These are phyloP conservation scores for Silene uniflora DNA, from an alignment of 148 eudicot species.

Conservation along the genomic window DNA sequence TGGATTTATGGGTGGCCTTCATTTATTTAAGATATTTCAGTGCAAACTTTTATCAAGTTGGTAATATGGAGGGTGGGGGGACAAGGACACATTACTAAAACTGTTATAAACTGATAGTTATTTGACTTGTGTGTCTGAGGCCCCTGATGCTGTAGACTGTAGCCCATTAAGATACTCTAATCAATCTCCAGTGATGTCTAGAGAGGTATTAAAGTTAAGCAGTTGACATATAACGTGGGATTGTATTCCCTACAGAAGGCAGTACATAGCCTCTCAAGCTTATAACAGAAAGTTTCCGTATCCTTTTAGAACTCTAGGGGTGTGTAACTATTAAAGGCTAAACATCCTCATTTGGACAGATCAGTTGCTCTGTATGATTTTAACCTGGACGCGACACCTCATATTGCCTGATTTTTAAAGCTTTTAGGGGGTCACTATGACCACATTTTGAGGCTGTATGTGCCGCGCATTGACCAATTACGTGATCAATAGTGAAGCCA, in stretches of 20 bases:
- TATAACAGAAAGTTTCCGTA: not conserved
- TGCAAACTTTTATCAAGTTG: too few relatives aligned
- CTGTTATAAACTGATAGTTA: not conserved
- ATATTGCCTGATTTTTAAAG: not conserved
- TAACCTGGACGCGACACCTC: not conserved
- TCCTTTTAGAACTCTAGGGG: not conserved
- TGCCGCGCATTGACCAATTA: not conserved
- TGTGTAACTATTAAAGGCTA: not conserved
- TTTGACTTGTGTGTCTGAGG: not conserved
- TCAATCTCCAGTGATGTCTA: not conserved
- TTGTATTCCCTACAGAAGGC: not conserved
- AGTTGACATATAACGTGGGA: not conserved
- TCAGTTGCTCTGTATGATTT: not conserved
- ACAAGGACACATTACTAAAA: too few relatives aligned
- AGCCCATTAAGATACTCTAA: not conserved
- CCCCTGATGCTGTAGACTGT: not conserved
- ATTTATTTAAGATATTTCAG: too few relatives aligned
- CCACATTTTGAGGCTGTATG: not conserved
- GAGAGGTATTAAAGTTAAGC: not conserved
- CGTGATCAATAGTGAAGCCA: not conserved
- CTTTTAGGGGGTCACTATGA: not conserved
- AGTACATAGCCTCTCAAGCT: not conserved
- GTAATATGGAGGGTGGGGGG: too few relatives aligned
- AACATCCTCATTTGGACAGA: not conserved
- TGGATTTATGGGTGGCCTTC: too few relatives aligned